Evolutionary conservation across 768 basidiomycete species (phyloP), one percentile per base, ranked within the genome.

Genomic region (Vishniacozyma victoriae): DNA sequence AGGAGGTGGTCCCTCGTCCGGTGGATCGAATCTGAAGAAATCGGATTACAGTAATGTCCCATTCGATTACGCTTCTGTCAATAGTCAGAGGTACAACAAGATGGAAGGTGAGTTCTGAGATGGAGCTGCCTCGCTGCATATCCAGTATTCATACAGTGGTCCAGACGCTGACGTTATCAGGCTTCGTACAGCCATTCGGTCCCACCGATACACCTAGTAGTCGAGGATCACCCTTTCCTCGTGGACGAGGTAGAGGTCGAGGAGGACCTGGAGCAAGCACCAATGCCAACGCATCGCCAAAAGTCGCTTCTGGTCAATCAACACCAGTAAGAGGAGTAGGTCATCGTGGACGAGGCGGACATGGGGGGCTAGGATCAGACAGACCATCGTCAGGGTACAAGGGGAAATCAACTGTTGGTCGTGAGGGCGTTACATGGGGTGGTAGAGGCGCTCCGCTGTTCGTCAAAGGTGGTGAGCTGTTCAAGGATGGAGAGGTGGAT

Each of bases 391-490:
- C 50, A 1, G 51, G 55, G 13, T 55, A 50, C 11, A 46, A 49
- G 35, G 59, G 59, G 3, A 46, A n/a, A n/a, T 33, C 29, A 14
- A 35, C 42, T 15, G 41, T 62, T 13, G 51, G 59, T 13, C 48
- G 22, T 14, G 54, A 43, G 1, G 55, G 48, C 13, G 50, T 60
- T n/a, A 50, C 38, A 0, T 67, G 60, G 57, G 29, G 29, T 33
- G 64, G 64, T 22, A 44, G 56, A 16, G 38, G 22, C 11, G 66
- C 66, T 3, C 66, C 70, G 12, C 36, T 68, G 14, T 70, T 70
- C 41, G 62, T 69, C 23, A 72, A 67, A 49, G 70, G 66, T 35
- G 68, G 70, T 31, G 67, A 68, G 46, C 44, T 72, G 36, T 68
- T 70, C 55, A 63, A 64, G 46, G 62, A 67, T 24, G 68, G 67